Base-by-base conservation (phyloP, 1,139 yeast genomes). In the Saccharomyces hybrid region DNA sequence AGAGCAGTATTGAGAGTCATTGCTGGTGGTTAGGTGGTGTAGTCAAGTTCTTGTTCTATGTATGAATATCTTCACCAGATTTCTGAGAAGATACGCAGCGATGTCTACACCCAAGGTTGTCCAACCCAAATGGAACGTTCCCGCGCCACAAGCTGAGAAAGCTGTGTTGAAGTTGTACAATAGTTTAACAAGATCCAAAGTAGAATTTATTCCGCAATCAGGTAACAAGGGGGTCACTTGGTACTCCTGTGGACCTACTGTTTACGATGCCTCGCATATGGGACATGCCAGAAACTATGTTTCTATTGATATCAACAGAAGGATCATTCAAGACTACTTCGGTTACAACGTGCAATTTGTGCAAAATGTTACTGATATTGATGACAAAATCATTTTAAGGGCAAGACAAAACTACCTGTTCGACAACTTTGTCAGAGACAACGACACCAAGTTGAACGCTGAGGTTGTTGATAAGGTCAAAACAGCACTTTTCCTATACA, bases 231-330 rank as follows among this genome's bases (percentile, higher is more conserved):
- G 80, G 57, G 85, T 93, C 52, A 80, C 91, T 2, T 93, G 99
- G 99, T 93, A 93, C 74, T 88, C 91, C 55, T 93, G 99, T 78
- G 99, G 99, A 4, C 99, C 99, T 11, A 93, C 99, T 0, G 98
- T 93, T n/a, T 93, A 93, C 67, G 97, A 93, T 70, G 84, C 95
- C 48, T 83, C 95, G 52, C 99, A 93, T 69, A 89, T 93, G 97
- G 99, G 99, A 14, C 99, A 95, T 72, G 99, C 99, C 20, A 78
- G 99, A 71, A 93, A 93, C 74, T 95, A 93, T 69, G 98, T 93
- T 51, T 83, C 97, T 8, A 88, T 89, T 53, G 99, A 95, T 70
- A 89, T 93, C 68, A 87, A 89, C 68, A 82, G 99, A 69, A 80
- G 99, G 63, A 80, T 95, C 51, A 70, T 93, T 61, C 88, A 84